Evolutionary conservation across 2,329 filamentous ascomycete genomes (phyloP), one percentile per base, ranked within the genome.

Genomic region (Chrysoporthe deuterocubensis): DNA sequence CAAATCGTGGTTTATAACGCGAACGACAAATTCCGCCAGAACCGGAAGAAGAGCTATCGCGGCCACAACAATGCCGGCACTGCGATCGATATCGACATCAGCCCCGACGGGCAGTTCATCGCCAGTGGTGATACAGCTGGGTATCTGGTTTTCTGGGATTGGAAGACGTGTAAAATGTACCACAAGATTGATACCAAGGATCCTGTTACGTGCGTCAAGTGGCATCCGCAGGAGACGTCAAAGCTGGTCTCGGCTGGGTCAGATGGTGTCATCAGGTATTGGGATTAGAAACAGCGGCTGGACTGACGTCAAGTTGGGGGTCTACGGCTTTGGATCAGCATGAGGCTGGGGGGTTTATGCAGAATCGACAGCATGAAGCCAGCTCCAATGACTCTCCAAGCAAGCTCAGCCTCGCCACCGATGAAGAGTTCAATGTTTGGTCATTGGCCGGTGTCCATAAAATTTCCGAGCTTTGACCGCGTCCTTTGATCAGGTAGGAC

Each of bases 81-180:
- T 75, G 94, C 92, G 2, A 93, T 98, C 71, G 96, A 97, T 75
- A 85, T 99, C 62, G 90, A 91, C 64, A 91, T 96, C 76, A 93
- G 90, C 74, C 93, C 94, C 0, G 96, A 98, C 77, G 96, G 96
- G 0, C 93, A 97, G 76, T 97, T 97, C 78, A 84, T 99, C 65
- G 91, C 89, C 26, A 92, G 88, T 21, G 96, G 96, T 70, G 96
- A 99, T 78, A 92, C 89, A 63, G 93, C 88, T 18, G 96, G 96
- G 46, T 97, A 88, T 75, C 89, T 97, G 60, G 97, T 92, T 80
- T 97, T 98, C 81, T 99, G 94, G 93, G 96, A 98, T 80, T 99
- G 94, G 93, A 99, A 99, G 87, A 97, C 94, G 50, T 97, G 95
- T 79, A 98, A 97, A 82, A 95, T 99, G 94, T 97, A 93, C 81